Percentiles rank a stretch among this genome's conserved stretches.
Evolutionary conservation across 1,139 yeast species (phyloP).

Genomic region (Pichia norvegensis): DNA sequence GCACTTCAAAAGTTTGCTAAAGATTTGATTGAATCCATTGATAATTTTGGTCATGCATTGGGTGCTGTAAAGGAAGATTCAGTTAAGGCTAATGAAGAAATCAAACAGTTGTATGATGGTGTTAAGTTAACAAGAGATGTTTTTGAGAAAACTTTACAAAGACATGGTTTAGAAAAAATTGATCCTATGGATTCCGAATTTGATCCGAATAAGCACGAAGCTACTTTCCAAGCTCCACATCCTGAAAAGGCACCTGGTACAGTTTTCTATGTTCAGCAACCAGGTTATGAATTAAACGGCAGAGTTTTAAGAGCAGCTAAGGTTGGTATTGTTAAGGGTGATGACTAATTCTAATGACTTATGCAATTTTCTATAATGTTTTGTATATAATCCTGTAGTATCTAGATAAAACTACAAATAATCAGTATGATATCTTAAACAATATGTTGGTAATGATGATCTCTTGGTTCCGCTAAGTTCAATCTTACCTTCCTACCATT

Average conservation of each 20-base stretch:
- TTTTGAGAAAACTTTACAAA: constrained; percentile 74
- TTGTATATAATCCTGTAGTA: not conserved
- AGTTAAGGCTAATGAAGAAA: constrained; percentile 49
- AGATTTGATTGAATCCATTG: constrained; percentile 83
- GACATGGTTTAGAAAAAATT: constrained; percentile 74
- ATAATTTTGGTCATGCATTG: constrained; percentile 85
- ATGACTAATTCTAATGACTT: constrained; percentile 22
- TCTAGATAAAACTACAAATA: not conserved
- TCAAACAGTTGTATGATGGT: constrained; percentile 77
- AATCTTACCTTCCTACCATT: constrained; percentile 24
- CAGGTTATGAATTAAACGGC: constrained; percentile 79
- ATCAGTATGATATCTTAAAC: constrained; percentile 19
- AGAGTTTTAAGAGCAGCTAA: constrained; percentile 94
- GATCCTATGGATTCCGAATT: constrained; percentile 81
- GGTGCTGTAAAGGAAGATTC: constrained; percentile 67
- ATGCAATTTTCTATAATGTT: constrained; percentile 6
- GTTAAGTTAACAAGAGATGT: constrained; percentile 85
- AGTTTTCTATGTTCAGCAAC: constrained; percentile 86
- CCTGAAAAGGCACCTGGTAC: constrained; percentile 91
- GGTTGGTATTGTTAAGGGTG: constrained; percentile 81
- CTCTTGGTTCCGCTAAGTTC: constrained; percentile 40
- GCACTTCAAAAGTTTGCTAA: constrained; percentile 91
- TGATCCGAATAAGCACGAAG: constrained; percentile 91
- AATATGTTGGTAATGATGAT: constrained; percentile 19
- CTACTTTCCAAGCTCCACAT: constrained; percentile 81